Conservation (phyloP, 2,329 filamentous ascomycete genomes). For the Ceratocystis albifundus region DNA sequence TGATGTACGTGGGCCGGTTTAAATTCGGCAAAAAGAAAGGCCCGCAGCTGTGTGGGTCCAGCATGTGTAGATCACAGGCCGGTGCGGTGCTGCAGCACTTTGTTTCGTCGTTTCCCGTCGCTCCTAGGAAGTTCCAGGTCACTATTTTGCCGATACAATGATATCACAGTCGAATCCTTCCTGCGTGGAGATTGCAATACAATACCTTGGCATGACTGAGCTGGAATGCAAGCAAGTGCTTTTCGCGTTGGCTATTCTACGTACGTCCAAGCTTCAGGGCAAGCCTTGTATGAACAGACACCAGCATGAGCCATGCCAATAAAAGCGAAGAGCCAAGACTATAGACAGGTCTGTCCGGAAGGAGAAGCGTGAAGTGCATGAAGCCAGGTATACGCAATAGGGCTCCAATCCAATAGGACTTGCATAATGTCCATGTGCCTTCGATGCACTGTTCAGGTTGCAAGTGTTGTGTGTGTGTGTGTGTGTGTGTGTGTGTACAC, state of each 20-base stretch:
- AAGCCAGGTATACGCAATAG: neutral
- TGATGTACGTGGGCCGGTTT: no score
- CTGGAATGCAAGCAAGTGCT: slow-evolving; percentile 4
- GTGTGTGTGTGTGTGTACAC: no score
- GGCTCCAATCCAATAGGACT: neutral
- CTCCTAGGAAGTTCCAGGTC: neutral
- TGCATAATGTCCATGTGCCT: neutral
- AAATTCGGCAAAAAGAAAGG: no score
- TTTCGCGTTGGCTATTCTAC: no score
- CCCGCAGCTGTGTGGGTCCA: no score
- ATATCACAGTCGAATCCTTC: neutral
- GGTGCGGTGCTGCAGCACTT: no score
- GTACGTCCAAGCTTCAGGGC: neutral
- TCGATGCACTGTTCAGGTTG: no score
- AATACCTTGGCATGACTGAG: neutral
- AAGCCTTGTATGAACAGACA: slow-evolving; percentile 4
- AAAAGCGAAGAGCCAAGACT: neutral
- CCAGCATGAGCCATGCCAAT: neutral
- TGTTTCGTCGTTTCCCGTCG: neutral
- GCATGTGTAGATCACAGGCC: no score
- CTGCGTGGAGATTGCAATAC: neutral
- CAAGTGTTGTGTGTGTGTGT: no score
- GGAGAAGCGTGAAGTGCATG: neutral
- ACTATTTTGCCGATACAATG: neutral
- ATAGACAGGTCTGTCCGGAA: neutral